Conservation (phyloP, 2,329 filamentous ascomycete species). For the Ceratocystis papillata region DNA sequence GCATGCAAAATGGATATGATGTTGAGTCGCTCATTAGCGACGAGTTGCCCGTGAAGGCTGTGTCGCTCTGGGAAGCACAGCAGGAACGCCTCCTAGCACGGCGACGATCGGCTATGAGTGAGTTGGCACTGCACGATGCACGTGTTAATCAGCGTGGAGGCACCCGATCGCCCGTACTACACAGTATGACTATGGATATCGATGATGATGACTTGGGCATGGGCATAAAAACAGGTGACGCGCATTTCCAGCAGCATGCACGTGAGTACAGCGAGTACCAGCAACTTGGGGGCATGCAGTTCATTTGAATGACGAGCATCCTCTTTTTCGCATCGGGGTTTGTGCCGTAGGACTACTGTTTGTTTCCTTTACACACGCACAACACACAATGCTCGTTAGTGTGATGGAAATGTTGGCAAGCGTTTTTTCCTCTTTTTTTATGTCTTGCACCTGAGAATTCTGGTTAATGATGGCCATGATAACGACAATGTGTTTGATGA, state of each 20-base stretch:
- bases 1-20: constrained; percentile 21
- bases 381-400: background rate
- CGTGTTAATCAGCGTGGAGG: constrained; percentile 2
- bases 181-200: constrained; percentile 19
- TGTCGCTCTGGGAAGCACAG: constrained; percentile 19
- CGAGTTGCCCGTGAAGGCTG: constrained; percentile 15
- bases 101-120: constrained; percentile 14
- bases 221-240: background rate
- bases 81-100: constrained; percentile 2
- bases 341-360: too few species aligned
- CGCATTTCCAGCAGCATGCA: background rate
- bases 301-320: background rate
- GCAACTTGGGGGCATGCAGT: constrained; percentile 5
- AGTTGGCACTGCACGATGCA: constrained; percentile 11
- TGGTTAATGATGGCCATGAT: constrained; percentile 2
- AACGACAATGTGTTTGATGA: constrained; percentile 12
- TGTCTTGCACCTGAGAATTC: background rate
- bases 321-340: too few species aligned
- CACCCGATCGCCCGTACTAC: background rate
- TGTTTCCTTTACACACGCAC: too few species aligned
- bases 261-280: background rate
- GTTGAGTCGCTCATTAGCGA: constrained; percentile 14
- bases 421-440: background rate
- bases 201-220: constrained; percentile 1
- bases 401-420: background rate